Evolutionary conservation across 75 land plant species (phyloP).

Genomic region (Cunninghamia lanceolata): DNA sequence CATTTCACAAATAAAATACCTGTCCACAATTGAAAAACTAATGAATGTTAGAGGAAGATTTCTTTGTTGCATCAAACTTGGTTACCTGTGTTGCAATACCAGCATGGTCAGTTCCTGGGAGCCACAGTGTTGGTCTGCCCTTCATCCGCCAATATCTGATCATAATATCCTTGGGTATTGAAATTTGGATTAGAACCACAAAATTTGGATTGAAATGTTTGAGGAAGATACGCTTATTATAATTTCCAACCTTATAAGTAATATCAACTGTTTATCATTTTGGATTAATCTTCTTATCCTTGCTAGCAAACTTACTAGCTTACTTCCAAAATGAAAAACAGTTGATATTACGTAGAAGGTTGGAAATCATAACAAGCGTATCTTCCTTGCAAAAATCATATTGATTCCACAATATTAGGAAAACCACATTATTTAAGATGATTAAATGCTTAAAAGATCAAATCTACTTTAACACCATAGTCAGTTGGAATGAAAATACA

Average conservation of each 20-base stretch:
- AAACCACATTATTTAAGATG: neutral
- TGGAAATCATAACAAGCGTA: neutral
- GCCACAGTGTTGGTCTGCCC: slow-evolving; percentile 89
- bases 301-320: neutral
- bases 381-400: neutral
- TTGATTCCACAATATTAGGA: neutral
- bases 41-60: neutral
- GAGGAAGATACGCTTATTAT: neutral
- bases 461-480: neutral
- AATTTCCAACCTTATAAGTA: neutral
- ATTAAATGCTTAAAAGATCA: neutral
- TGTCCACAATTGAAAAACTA: neutral
- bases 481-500: neutral
- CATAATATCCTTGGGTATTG: slow-evolving; percentile 76
- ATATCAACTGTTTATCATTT: neutral
- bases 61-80: neutral
- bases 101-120: slow-evolving; percentile 99
- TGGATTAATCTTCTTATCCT: neutral
- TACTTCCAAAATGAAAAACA: neutral
- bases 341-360: neutral
- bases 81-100: slow-evolving; percentile 98
- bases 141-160: slow-evolving; percentile 86
- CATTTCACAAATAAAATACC: neutral
- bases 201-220: neutral
- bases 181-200: slow-evolving; percentile 4